phyloP scores from a whole-genome alignment of 2,329 filamentous ascomycete genomes.

The Curvularia lunata region DNA sequence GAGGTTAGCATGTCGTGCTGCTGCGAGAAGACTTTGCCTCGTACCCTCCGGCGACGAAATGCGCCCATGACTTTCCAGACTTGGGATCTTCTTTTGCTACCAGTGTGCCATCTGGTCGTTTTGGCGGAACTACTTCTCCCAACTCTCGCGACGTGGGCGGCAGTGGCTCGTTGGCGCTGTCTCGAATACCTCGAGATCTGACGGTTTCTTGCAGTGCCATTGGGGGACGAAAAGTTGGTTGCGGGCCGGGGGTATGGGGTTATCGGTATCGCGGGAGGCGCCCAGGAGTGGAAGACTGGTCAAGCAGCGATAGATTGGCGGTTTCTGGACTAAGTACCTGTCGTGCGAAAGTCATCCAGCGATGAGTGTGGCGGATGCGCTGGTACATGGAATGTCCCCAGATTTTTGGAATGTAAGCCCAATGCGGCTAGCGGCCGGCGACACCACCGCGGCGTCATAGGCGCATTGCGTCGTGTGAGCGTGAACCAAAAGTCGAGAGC shows the following conservation, averaged over 20 bases:
- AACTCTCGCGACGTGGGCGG: constrained; percentile 65
- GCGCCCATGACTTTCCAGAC: constrained; percentile 79
- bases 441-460: constrained; percentile 27
- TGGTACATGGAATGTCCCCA: constrained; percentile 13
- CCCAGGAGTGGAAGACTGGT: neutral
- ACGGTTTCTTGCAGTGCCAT: constrained; percentile 48
- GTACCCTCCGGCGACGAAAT: constrained; percentile 90
- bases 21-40: constrained; percentile 34
- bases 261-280: constrained; percentile 5
- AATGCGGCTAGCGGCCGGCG: constrained; percentile 28
- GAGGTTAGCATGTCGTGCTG: constrained; percentile 20
- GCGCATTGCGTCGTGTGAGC: constrained; percentile 17
- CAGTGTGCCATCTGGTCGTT: constrained; percentile 48
- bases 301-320: neutral
- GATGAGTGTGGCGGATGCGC: constrained; percentile 7
- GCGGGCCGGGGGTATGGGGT: constrained; percentile 7
- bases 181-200: constrained; percentile 38
- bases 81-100: constrained; percentile 52
- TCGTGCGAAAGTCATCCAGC: constrained; percentile 5
- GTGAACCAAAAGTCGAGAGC: constrained; percentile 8
- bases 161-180: constrained; percentile 32
- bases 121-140: constrained; percentile 61
- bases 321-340: constrained; percentile 1
- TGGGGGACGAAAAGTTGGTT: constrained; percentile 25
- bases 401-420: constrained; percentile 26